Conservation (phyloP, 2,329 filamentous ascomycete species). For the Colletotrichum sidae region DNA sequence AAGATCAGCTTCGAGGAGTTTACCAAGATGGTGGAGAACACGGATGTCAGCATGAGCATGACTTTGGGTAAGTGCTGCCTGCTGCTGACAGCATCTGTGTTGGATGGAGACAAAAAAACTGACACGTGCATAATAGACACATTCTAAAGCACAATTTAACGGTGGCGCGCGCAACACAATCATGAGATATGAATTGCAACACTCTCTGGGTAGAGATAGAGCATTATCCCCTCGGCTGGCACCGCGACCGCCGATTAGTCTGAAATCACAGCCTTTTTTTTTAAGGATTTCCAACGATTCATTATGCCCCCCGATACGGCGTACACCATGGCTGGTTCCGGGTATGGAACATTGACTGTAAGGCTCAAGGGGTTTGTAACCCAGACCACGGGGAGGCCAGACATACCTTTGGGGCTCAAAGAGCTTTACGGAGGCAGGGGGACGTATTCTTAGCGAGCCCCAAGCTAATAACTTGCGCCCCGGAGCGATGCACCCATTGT, state of each 20-base stretch:
- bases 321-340: no score
- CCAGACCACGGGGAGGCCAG: no score
- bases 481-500: no score
- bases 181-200: slow-evolving; percentile 37
- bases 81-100: neutral
- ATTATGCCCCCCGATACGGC: no score
- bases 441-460: no score
- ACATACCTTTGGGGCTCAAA: no score
- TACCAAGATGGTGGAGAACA: slow-evolving; percentile 98
- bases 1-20: slow-evolving; percentile 99
- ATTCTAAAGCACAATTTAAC: slow-evolving; percentile 25
- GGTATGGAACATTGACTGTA: no score
- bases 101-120: neutral
- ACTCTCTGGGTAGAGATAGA: slow-evolving; percentile 34
- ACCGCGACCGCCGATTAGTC: slow-evolving; percentile 7
- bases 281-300: neutral
- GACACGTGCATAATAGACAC: slow-evolving; percentile 26
- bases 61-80: slow-evolving; percentile 68
- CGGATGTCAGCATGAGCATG: slow-evolving; percentile 81
- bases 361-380: no score
- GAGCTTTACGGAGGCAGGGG: no score
- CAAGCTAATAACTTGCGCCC: no score
- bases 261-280: slow-evolving; percentile 23
- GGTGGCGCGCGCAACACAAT: slow-evolving; percentile 25
- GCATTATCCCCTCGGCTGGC: slow-evolving; percentile 8